Conservation (phyloP, 805 yeast species). For the Diddensiella santjacobensis region DNA sequence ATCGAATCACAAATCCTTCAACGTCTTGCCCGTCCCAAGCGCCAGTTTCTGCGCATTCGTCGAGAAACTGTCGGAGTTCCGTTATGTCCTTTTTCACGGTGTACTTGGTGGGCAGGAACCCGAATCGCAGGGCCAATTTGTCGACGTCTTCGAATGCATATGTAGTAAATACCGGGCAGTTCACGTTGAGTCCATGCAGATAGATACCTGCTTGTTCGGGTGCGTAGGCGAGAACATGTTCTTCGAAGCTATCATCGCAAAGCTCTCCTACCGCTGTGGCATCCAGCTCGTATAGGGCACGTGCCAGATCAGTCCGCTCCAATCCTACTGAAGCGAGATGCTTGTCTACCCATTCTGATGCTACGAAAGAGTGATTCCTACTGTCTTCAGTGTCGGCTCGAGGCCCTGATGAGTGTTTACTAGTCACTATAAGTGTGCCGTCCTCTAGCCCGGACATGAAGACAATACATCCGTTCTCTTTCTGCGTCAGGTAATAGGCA, state of each 20-base stretch:
- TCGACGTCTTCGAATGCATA: constrained; percentile 57
- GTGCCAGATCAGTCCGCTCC: constrained; percentile 51
- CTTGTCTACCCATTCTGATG: constrained; percentile 51
- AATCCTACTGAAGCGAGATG: constrained; percentile 48
- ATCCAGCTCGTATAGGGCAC: constrained; percentile 44
- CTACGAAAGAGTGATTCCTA: constrained; percentile 73
- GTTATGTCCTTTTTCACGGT: constrained; percentile 38
- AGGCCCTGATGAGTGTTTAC: constrained; percentile 84
- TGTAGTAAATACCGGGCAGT: constrained; percentile 61
- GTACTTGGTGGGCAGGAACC: constrained; percentile 60
- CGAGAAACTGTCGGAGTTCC: constrained; percentile 49
- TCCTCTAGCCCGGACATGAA: constrained; percentile 72
- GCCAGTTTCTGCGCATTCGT: constrained; percentile 60
- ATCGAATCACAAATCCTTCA: constrained; percentile 91
- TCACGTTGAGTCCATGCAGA: constrained; percentile 81
- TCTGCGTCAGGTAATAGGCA: constrained; percentile 75
- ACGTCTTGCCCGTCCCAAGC: constrained; percentile 65
- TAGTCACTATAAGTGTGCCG: constrained; percentile 80
- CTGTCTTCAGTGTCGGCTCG: constrained; percentile 41
- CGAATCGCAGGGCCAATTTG: constrained; percentile 60
- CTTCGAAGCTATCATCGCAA: constrained; percentile 92
- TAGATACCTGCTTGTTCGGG: constrained; percentile 73
- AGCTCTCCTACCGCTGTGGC: constrained; percentile 87
- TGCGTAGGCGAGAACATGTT: constrained; percentile 78
- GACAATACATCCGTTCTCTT: constrained; percentile 92